Evolutionary conservation across 352 stramenopile species (phyloP).

Genomic region (Globisporangium spiculum): DNA sequence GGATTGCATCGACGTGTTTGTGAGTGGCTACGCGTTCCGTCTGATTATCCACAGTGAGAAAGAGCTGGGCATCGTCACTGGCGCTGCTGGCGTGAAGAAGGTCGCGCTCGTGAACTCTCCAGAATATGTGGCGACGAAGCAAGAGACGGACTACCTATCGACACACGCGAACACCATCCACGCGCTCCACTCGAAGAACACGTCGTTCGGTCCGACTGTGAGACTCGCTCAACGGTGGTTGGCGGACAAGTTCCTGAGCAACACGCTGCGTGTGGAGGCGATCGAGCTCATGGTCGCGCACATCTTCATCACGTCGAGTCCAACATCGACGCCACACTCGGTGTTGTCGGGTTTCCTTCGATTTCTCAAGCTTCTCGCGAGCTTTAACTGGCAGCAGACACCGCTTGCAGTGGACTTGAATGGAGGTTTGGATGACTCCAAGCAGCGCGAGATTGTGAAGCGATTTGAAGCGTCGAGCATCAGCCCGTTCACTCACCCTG

Average conservation of each 20-base stretch:
- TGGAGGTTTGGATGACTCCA: conserved; percentile 48
- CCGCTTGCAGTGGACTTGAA: conserved; percentile 80
- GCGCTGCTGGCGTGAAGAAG: conserved; percentile 51
- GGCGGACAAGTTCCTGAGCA: conserved; percentile 74
- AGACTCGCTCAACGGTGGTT: conserved; percentile 83
- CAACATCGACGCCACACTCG: conserved; percentile 59
- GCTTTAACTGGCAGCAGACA: conserved; percentile 70
- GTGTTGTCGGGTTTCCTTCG: conserved; percentile 78
- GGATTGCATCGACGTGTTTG: conserved; percentile 80
- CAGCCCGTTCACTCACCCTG: conserved; percentile 51
- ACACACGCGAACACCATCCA: conserved; percentile 75
- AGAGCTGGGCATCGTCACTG: conserved; percentile 61
- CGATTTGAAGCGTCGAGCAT: conserved; percentile 73
- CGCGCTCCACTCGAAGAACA: conserved; percentile 75
- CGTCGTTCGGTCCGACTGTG: conserved; percentile 73
- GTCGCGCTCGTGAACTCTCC: conserved; percentile 55
- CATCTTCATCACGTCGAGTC: conserved; percentile 52
- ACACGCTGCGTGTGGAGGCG: conserved; percentile 61
- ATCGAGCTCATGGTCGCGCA: conserved; percentile 81
- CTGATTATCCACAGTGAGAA: conserved; percentile 80
- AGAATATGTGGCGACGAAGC: conserved; percentile 61
- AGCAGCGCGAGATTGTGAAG: conserved; percentile 67
- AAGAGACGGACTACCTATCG: conserved; percentile 55
- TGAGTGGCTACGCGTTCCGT: conserved; percentile 81
- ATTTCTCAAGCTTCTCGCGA: conserved; percentile 70